Percentiles rank a stretch among this genome's conserved stretches.
phyloP scores from a whole-genome alignment of 257 asterid genomes.

The Solanum dulcamara region DNA sequence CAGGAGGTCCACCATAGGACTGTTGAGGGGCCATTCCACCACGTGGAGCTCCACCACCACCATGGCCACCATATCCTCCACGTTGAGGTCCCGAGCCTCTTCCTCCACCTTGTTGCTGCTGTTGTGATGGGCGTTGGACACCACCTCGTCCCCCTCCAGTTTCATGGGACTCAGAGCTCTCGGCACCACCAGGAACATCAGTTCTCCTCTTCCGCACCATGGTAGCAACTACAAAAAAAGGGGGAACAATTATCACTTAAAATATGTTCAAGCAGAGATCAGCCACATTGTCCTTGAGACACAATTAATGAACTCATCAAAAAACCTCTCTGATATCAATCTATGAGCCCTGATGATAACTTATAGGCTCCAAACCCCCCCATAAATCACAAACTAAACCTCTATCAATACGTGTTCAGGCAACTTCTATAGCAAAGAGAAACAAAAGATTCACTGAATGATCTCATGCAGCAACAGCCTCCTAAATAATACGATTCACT shows the following conservation, averaged over 20 bases:
- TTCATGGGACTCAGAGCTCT: conserved; percentile 50
- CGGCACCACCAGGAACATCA: conserved; percentile 51
- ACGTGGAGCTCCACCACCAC: conserved; percentile 6
- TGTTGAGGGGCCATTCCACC: conserved; percentile 10
- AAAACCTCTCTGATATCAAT: background rate
- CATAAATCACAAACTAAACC: background rate
- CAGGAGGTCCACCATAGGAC: conserved; percentile 21
- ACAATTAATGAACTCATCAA: background rate
- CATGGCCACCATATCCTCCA: conserved; percentile 10
- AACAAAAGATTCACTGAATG: background rate
- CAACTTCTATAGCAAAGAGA: background rate
- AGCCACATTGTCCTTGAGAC: background rate
- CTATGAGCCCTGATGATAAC: background rate
- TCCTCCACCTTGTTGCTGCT: conserved; percentile 23
- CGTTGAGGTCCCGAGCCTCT: conserved; percentile 35
- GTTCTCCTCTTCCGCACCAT: conserved; percentile 84
- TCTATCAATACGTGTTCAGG: background rate
- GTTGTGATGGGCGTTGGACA: conserved; percentile 35
- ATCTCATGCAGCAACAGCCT: background rate
- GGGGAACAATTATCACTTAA: background rate
- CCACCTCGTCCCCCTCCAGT: conserved; percentile 38
- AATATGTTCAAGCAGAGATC: background rate
- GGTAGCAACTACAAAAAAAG: conserved; percentile 19
- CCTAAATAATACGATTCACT: background rate
- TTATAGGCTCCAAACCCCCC: background rate